Base-by-base conservation (phyloP, 2,329 filamentous ascomycete genomes). In the Thyridium curvatum region DNA sequence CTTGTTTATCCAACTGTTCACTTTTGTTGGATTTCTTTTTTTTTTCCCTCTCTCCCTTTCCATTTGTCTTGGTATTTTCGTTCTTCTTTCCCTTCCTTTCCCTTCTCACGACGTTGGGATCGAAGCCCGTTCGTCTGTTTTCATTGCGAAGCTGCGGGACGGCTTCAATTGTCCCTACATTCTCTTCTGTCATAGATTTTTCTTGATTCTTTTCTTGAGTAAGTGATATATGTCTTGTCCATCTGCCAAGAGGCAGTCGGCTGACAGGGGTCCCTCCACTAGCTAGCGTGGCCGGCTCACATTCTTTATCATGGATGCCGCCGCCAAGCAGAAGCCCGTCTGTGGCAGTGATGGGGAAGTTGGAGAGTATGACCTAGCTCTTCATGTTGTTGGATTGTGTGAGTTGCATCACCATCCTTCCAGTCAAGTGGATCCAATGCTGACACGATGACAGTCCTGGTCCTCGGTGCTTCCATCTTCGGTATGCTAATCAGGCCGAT, bases 361-460 rank as follows among this genome's bases (percentile, higher is more conserved):
- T 1, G 64, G 62, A 43, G 64, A 65, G 33, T 69, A 69, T 42
- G 65, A 69, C 42, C 46, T 68, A 28, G 50, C 52, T n/a, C 45
- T 69, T 15, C 65, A 69, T 38, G 59, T 62, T 18, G 51, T 55
- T 31, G 65, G 56, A 31, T 50, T 68, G n/a, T 68, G 65, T 68
- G 48, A 61, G 64, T 59, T 9, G 3, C 29, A 26, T 15, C 42
- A 38, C 21, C 8, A 16, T 13, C 14, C 18, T 30, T 30, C 13
- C 15, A 10, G 12, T 34, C 10, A 6, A 13, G 7, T 38, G 41
- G 37, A 37, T 28, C 3, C 12, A n/a, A 12, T 33, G 26, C 29
- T 30, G 31, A 35, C 44, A 48, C 38, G 48, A 40, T 13, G 39
- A 14, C 34, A 68, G 65, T 68, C 38, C 42, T 68, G 44, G 65